Base-by-base conservation (phyloP, 2,329 filamentous ascomycete species). In the Sarocladium brachiariae region DNA sequence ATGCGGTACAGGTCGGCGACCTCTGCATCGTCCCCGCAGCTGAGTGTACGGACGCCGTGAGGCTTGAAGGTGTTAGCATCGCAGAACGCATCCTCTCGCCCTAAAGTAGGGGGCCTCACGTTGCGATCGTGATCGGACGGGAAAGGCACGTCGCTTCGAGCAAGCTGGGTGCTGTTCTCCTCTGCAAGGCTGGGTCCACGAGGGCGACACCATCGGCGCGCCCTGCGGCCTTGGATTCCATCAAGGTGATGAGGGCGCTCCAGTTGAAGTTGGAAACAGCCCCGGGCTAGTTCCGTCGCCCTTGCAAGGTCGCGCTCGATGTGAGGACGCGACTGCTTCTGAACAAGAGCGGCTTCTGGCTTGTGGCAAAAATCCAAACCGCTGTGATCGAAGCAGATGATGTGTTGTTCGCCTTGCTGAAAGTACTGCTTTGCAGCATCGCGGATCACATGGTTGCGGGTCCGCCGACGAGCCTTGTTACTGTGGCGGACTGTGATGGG, bases 11-110 rank as follows among this genome's bases (percentile, higher is more conserved):
- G 65, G 52, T 72, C 65, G 1, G 65, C 68, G 1, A 70, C 56
- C 37, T 70, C 61, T 16, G 60, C 63, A 35, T 71, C 68, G 10
- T 70, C 63, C 1, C 21, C 24, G 38, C 23, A 27, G 18, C 57
- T 61, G n/a, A 56, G 56, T 1, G 63, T 27, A 11, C 59, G 56
- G 6, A 64, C 57, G 21, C 24, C 38, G 41, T 59, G 59, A 38
- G 54, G 56, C 59, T 67, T 72, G 48, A 62, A 54, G 0, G 70
- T 74, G 18, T 61, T 61, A 3, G 62, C 61, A 41, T 73, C 70
- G 39, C 68, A 63, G 35, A 76, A 76, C 5, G 73, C 73, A 38
- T 74, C 71, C 56, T 76, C 67, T 9, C 73, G 63, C 54, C 73
- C 72, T 19, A 76, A 64, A 1, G 65, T 67, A 2, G 73, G 73